phyloP scores from a whole-genome alignment of 352 stramenopile genomes.

The Pythium phragmiticola region DNA sequence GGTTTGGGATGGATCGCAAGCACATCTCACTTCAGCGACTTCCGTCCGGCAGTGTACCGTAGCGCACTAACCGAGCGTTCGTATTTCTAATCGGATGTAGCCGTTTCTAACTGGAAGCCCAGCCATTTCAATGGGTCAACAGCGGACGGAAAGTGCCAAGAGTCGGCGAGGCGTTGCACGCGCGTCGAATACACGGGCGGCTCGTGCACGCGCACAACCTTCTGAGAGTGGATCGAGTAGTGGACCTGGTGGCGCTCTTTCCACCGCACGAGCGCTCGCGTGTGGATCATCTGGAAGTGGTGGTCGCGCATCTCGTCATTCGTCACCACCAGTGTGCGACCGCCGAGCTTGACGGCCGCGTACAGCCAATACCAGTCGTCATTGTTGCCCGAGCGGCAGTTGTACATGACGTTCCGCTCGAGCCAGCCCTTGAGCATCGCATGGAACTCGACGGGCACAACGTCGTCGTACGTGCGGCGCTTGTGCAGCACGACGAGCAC shows the following conservation, averaged over 20 bases:
- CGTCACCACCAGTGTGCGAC: conserved; percentile 88
- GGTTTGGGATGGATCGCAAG: not conserved
- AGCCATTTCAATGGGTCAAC: conserved; percentile 38
- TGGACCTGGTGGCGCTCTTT: conserved; percentile 96
- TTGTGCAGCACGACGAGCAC: conserved; percentile 95
- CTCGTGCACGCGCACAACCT: conserved; percentile 46
- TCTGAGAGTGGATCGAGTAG: conserved; percentile 73
- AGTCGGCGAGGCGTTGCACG: conserved; percentile 49
- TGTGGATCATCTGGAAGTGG: conserved; percentile 99
- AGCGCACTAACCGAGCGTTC: conserved; percentile 10
- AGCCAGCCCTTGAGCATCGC: conserved; percentile 79
- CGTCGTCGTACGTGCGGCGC: conserved; percentile 89
- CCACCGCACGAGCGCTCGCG: conserved; percentile 93
- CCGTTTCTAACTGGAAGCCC: conserved; percentile 41
- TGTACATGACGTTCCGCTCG: conserved; percentile 84
- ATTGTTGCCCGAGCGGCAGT: conserved; percentile 94
- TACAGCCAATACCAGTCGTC: conserved; percentile 99
- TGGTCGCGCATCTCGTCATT: conserved; percentile 99
- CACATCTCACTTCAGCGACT: conserved; percentile 14
- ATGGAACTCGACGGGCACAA: conserved; percentile 77
- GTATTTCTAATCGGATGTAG: conserved; percentile 27
- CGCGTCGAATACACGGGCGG: conserved; percentile 59
- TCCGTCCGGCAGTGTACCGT: conserved; percentile 11
- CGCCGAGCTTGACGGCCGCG: conserved; percentile 85
- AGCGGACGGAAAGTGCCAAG: conserved; percentile 68